Conservation (phyloP, 2,329 filamentous ascomycete genomes). For the Cladorrhinum sp. region DNA sequence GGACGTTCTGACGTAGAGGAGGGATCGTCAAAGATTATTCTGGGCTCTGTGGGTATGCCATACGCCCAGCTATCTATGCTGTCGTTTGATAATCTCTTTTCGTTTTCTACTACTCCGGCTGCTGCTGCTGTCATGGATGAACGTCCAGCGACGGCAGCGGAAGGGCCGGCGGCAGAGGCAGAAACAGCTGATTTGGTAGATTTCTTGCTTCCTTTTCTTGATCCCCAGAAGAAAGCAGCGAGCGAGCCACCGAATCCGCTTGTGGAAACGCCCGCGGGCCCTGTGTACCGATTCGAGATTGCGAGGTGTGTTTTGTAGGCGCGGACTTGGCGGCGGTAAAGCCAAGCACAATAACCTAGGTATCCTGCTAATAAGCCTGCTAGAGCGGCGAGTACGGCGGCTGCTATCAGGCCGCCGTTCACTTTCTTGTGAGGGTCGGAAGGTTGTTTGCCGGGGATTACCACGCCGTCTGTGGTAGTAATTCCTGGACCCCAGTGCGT, state of each 20-base stretch:
- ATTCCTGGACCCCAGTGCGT: slow-evolving; percentile 35
- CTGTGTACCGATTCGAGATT: slow-evolving; percentile 55
- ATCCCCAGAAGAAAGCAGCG: slow-evolving; percentile 27
- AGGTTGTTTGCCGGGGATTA: neutral
- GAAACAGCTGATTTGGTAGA: slow-evolving; percentile 5
- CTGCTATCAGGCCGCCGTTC: slow-evolving; percentile 42
- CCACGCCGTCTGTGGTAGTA: slow-evolving; percentile 32
- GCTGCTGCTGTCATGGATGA: neutral
- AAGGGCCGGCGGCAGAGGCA: neutral
- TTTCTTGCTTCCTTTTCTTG: slow-evolving; percentile 20
- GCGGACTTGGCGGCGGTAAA: slow-evolving; percentile 68
- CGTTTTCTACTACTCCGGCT: neutral
- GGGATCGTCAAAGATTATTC: slow-evolving; percentile 25
- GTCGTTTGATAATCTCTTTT: slow-evolving; percentile 4
- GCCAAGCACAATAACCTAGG: slow-evolving; percentile 68
- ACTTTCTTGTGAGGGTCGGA: slow-evolving; percentile 1
- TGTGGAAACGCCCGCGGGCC: slow-evolving; percentile 40
- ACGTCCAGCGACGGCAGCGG: no score
- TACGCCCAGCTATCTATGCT: slow-evolving; percentile 9
- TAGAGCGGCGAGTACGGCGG: slow-evolving; percentile 60
- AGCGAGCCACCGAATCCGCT: slow-evolving; percentile 32
- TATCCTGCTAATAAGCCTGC: slow-evolving; percentile 61
- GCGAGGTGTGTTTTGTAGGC: slow-evolving; percentile 70
- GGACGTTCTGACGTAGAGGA: neutral
- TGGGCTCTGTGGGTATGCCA: slow-evolving; percentile 24